phyloP scores from a whole-genome alignment of 768 basidiomycete species.

The Crepidotus variabilis region DNA sequence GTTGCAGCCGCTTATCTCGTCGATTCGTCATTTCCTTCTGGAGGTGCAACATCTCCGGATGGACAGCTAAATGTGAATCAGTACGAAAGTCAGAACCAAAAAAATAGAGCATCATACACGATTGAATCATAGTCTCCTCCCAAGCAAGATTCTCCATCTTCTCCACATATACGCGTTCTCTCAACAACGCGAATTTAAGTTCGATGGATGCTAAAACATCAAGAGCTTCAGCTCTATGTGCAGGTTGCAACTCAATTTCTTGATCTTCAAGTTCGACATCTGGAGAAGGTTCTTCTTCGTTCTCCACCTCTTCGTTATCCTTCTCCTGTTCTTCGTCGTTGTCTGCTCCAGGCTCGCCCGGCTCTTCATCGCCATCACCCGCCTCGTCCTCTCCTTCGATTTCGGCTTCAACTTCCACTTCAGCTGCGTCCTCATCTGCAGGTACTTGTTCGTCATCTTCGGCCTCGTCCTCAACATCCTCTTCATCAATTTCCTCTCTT shows the following conservation, averaged over 20 bases:
- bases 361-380: constrained; percentile 19
- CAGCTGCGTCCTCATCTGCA: constrained; percentile 5
- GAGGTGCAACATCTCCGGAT: constrained; percentile 83
- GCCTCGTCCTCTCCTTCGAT: constrained; percentile 19
- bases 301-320: constrained; percentile 25
- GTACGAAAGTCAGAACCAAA: constrained; percentile 1
- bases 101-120: constrained; percentile 48
- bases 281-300: constrained; percentile 20
- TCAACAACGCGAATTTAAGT: constrained; percentile 83
- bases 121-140: constrained; percentile 79
- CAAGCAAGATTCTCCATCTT: constrained; percentile 88
- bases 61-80: constrained; percentile 49
- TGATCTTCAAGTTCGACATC: constrained; percentile 29
- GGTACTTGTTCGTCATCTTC: constrained; percentile 11
- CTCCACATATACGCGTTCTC: constrained; percentile 89
- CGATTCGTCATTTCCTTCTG: constrained; percentile 76
- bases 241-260: constrained; percentile 65
- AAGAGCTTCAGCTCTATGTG: constrained; percentile 82
- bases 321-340: constrained; percentile 36
- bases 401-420: constrained; percentile 24
- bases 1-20: constrained; percentile 75
- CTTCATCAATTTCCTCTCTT: constrained; percentile 1
- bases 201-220: constrained; percentile 88
- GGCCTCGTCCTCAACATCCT: constrained; percentile 9
- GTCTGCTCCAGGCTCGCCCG: constrained; percentile 22